Conservation (phyloP, 768 basidiomycete species). For the Tephrocybe sp. region DNA sequence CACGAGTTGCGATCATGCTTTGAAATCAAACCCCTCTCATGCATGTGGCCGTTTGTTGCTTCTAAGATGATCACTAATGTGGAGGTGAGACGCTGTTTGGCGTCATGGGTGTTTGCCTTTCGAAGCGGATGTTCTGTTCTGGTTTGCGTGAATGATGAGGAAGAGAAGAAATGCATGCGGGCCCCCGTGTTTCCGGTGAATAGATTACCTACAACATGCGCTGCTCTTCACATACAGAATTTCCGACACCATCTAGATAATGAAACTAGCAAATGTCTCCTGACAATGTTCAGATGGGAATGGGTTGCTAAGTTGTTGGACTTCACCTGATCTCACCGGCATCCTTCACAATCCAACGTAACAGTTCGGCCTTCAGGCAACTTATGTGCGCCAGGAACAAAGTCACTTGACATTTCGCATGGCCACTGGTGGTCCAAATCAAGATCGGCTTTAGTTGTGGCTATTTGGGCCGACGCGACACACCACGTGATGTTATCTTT, state of each 20-base stretch:
- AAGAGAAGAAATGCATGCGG: background rate
- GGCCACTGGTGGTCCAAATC: background rate
- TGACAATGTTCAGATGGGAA: too few relatives aligned
- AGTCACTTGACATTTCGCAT: too few relatives aligned
- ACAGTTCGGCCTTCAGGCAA: too few relatives aligned
- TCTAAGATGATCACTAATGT: background rate
- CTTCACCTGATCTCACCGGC: too few relatives aligned
- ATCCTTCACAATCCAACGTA: too few relatives aligned
- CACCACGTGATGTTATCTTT: conserved; percentile 2
- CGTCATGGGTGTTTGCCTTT: background rate
- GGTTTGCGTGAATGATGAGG: background rate
- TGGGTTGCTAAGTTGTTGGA: too few relatives aligned
- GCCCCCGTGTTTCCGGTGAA: background rate
- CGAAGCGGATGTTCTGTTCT: background rate
- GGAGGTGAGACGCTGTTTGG: background rate
- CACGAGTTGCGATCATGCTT: background rate
- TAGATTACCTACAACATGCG: too few relatives aligned
- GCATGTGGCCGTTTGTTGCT: background rate
- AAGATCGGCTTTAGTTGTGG: background rate
- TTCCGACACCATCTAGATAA: too few relatives aligned
- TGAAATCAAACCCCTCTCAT: background rate
- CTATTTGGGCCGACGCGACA: conserved; percentile 3
- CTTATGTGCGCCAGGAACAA: too few relatives aligned
- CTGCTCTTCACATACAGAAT: too few relatives aligned
- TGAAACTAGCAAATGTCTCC: too few relatives aligned